Evolutionary conservation across 2,329 filamentous ascomycete genomes (phyloP), one percentile per base, ranked within the genome.

Genomic region (Xylaria sp.): DNA sequence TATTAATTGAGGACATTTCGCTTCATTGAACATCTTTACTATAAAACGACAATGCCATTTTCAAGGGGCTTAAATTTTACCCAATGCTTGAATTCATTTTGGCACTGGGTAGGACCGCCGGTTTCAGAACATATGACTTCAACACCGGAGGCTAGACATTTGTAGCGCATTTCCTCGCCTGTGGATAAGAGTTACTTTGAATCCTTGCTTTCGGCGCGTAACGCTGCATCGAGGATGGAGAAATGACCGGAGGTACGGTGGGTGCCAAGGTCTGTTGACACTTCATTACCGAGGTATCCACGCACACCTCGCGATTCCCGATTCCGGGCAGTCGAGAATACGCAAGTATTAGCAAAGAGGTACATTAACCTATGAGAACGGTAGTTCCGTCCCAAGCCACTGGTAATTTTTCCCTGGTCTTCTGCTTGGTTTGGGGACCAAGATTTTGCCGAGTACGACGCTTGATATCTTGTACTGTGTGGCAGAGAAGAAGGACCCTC

Each of bases 241-340:
- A n/a, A 55, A 20, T 20, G 52, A 55, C 18, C 52, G 28, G 52
- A 55, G 33, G 28, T 18, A 36, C 33, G 18, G 15, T 20, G 7
- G 18, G 15, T 33, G 49, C 52, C n/a, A 20, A 36, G n/a, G 5
- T 54, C 51, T 36, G 28, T 23, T 20, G 28, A n/a, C 15, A 20
- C 3, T 15, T 23, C n/a, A 39, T 56, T 56, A 23, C 52, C 52
- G 52, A 56, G 52, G 52, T 56, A 39, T 39, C 31, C n/a, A 56
- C 20, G n/a, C 18, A 55, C n/a, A 33, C 33, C 33, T 36, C 10
- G 31, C 48, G 48, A 9, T 15, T 36, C 33, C 33, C 33, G 33
- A 36, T 36, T 36, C 8, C 33, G 33, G 33, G 33, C n/a, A 48
- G 46, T 23, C 46, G 18, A 48, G 1, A 48, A 2, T 36, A 36